phyloP scores from a whole-genome alignment of 495 filamentous ascomycete species.

The Hyaloscypha finlandica region DNA sequence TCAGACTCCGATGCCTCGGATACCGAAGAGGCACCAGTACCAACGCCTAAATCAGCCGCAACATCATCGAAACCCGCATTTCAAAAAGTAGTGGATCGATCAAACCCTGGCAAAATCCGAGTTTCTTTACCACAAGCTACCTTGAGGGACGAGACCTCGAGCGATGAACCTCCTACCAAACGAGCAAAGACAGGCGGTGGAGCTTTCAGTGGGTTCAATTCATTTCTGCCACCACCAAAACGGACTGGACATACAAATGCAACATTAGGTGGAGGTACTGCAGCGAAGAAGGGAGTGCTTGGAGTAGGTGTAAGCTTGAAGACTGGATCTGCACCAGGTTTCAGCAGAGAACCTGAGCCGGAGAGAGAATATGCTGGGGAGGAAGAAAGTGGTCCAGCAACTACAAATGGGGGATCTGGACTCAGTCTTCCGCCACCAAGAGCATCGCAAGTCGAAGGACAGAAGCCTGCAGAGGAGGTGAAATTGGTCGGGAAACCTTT shows the following conservation, averaged over 20 bases:
- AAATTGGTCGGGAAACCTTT: constrained; percentile 74
- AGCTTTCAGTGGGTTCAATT: constrained; percentile 76
- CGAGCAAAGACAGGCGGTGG: constrained; percentile 59
- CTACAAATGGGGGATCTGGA: constrained; percentile 10
- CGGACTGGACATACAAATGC: constrained; percentile 44
- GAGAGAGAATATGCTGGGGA: constrained; percentile 23
- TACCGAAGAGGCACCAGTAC: constrained; percentile 44
- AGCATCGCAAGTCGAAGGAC: constrained; percentile 43
- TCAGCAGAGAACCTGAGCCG: constrained; percentile 56
- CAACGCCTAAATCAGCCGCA: constrained; percentile 33
- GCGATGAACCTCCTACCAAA: constrained; percentile 71
- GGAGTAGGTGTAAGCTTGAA: constrained; percentile 66
- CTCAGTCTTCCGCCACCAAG: constrained; percentile 17
- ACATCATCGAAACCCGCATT: constrained; percentile 46
- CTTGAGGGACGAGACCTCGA: constrained; percentile 39
- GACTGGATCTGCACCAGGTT: constrained; percentile 77
- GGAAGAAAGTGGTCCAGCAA: constrained; percentile 24
- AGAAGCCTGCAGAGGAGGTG: constrained; percentile 57
- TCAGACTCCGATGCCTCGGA: constrained; percentile 85
- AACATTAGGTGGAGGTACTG: constrained; percentile 35
- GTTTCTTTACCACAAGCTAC: constrained; percentile 65
- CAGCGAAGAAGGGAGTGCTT: constrained; percentile 23
- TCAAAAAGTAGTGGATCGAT: constrained; percentile 76
- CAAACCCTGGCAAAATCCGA: constrained; percentile 79
- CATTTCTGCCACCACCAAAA: constrained; percentile 87